A percentile compares a stretch with the other conserved stretches of the same genome.
Conservation (phyloP, 371 early-diverging fungal genomes). For the Saksenaea oblongispora region DNA sequence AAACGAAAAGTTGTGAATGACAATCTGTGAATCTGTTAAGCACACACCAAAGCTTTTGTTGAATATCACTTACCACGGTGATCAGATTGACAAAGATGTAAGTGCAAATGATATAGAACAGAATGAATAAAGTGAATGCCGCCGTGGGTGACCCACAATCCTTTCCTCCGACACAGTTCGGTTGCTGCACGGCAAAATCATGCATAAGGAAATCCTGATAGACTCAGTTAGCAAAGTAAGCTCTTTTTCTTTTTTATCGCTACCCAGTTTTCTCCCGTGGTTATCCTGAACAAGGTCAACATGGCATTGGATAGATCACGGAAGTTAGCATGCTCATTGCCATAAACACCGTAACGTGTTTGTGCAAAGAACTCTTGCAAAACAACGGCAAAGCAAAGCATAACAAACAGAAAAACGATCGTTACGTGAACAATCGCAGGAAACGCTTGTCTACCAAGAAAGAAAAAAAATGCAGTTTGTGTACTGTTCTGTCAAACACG, state of each 20-base stretch:
- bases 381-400: conserved; percentile 48
- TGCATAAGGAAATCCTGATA: conserved; percentile 54
- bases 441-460: conserved; percentile 37
- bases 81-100: conserved; percentile 57
- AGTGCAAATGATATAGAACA: conserved; percentile 56
- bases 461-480: neutral
- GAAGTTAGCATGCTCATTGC: conserved; percentile 52
- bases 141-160: conserved; percentile 52
- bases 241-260: neutral
- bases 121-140: conserved; percentile 42
- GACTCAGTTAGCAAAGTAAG: neutral
- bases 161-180: conserved; percentile 39
- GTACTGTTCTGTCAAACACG: neutral
- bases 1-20: conserved; percentile 59
- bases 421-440: conserved; percentile 50
- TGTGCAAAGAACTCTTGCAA: conserved; percentile 52
- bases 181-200: conserved; percentile 44
- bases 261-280: conserved; percentile 63
- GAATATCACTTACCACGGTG: conserved; percentile 40
- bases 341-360: conserved; percentile 52
- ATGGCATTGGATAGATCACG: conserved; percentile 40
- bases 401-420: conserved; percentile 44
- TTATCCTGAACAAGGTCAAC: conserved; percentile 51
- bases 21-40: conserved; percentile 39
- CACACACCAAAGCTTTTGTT: too few species aligned